Evolutionary conservation across 2,329 filamentous ascomycete genomes (phyloP).

Genomic region (Microsporum audouinii): DNA sequence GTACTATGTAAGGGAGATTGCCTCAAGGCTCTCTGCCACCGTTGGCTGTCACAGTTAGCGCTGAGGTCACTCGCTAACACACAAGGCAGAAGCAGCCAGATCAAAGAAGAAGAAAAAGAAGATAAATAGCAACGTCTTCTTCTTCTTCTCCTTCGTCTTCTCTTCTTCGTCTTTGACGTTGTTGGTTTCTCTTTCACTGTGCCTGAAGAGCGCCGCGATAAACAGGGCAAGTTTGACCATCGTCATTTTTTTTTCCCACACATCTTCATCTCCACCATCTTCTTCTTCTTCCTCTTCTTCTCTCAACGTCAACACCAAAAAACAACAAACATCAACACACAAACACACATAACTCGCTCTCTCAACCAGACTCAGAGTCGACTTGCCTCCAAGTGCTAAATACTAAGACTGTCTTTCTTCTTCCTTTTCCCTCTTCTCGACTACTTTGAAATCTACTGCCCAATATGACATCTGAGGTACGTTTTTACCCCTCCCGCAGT

Average conservation of each 20-base stretch:
- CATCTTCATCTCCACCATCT: not conserved
- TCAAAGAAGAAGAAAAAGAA: not conserved
- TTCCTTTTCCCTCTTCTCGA: not conserved
- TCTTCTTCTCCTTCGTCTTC: not conserved
- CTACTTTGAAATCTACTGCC: slow-evolving; percentile 9
- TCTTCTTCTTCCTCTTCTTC: not conserved
- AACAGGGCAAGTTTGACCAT: not conserved
- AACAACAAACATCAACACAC: not conserved
- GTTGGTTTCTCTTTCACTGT: not conserved
- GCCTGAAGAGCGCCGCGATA: not conserved
- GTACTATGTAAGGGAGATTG: not conserved
- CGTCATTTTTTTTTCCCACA: not conserved
- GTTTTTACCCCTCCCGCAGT: slow-evolving; percentile 22
- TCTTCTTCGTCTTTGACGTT: not conserved
- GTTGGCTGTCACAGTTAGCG: not conserved
- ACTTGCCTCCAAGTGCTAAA: not conserved
- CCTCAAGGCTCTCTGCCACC: not conserved
- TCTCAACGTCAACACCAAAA: not conserved
- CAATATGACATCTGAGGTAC: slow-evolving; percentile 54
- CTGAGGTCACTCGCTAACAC: not conserved
- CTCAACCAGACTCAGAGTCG: not conserved
- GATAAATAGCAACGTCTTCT: not conserved
- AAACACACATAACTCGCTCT: not conserved
- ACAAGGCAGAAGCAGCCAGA: not conserved
- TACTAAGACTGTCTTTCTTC: not conserved